Conservation (phyloP, 148 eudicot genomes). For the Vaccinium corymbosum region DNA sequence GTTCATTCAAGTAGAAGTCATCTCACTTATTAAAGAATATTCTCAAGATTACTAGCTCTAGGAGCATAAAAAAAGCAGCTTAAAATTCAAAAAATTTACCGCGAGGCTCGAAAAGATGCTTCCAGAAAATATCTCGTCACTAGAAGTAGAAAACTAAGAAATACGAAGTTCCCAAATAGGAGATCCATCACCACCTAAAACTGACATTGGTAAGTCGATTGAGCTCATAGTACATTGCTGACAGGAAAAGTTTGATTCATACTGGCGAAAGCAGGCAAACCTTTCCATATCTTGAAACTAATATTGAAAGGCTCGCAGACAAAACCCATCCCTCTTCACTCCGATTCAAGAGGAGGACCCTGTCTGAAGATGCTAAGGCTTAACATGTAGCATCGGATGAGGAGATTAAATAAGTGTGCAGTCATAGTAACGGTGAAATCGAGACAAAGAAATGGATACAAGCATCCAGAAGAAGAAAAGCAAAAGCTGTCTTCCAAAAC, state of each 20-base stretch:
- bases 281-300: slow-evolving; percentile 31
- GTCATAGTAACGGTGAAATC: not conserved
- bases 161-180: slow-evolving; percentile 47
- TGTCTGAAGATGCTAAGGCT: slow-evolving; percentile 39
- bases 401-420: not conserved
- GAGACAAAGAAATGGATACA: slow-evolving; percentile 36
- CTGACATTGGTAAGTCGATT: slow-evolving; percentile 8
- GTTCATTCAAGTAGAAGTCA: not conserved
- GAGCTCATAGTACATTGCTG: slow-evolving; percentile 20
- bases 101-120: slow-evolving; percentile 17
- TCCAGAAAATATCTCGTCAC: slow-evolving; percentile 39
- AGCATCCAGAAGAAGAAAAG: slow-evolving; percentile 57
- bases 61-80: not conserved
- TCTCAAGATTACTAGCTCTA: not conserved
- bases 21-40: slow-evolving; percentile 3
- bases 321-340: slow-evolving; percentile 21
- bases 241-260: not conserved
- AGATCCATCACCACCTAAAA: slow-evolving; percentile 42
- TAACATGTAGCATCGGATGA: slow-evolving; percentile 14
- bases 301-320: slow-evolving; percentile 22
- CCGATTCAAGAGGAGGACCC: slow-evolving; percentile 23
- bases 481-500: slow-evolving; percentile 47
- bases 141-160: slow-evolving; percentile 33
- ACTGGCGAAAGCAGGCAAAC: slow-evolving; percentile 16
- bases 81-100: slow-evolving; percentile 24